Conservation (phyloP, 2,329 filamentous ascomycete genomes). For the Pseudophaeomoniella oleicola region DNA sequence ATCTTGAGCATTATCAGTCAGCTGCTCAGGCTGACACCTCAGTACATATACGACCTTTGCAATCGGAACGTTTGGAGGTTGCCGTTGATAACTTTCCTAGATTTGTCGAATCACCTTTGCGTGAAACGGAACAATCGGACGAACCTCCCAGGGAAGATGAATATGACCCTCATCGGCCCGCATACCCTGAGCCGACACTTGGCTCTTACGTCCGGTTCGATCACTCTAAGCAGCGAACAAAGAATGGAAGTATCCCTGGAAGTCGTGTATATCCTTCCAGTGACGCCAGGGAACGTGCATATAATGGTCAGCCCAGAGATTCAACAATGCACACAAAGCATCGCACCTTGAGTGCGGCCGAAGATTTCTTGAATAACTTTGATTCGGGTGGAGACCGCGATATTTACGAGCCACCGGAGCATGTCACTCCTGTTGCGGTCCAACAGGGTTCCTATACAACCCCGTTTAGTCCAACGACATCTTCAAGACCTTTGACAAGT, state of each 20-base stretch:
- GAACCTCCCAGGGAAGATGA: constrained; percentile 29
- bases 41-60: background rate
- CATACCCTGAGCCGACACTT: constrained; percentile 8
- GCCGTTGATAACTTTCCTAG: constrained; percentile 10
- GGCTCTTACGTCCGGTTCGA: constrained; percentile 1
- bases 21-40: background rate
- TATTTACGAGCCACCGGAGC: background rate
- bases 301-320: background rate
- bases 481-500: background rate
- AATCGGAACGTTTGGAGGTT: constrained; percentile 7
- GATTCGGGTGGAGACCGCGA: constrained; percentile 3
- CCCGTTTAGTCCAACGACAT: background rate
- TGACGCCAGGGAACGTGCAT: background rate
- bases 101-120: constrained; percentile 9
- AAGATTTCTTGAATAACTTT: constrained; percentile 9
- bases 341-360: constrained; percentile 4
- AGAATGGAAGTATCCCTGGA: background rate
- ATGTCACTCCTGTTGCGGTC: background rate
- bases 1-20: background rate
- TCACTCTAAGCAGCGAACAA: background rate
- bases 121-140: constrained; percentile 8
- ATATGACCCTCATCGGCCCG: constrained; percentile 31
- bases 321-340: no score
- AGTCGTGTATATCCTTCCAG: background rate
- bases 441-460: background rate